Conservation (phyloP, 768 basidiomycete species). For the Clitopilus hobsonii region DNA sequence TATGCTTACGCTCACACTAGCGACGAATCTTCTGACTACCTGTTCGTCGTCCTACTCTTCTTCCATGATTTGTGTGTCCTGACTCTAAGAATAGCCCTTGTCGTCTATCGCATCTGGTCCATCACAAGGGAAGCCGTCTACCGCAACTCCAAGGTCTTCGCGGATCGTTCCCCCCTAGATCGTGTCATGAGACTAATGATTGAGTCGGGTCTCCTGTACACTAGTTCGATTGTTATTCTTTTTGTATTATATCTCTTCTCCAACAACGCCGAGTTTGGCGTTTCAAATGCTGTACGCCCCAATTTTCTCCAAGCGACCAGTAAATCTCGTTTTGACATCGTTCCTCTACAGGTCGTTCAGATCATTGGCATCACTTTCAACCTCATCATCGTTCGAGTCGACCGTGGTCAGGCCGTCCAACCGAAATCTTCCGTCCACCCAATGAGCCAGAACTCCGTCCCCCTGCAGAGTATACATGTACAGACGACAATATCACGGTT, state of each 20-base stretch:
- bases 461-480: constrained; percentile 26
- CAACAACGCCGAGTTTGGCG: constrained; percentile 30
- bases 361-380: constrained; percentile 36
- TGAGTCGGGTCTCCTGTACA: constrained; percentile 36
- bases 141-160: constrained; percentile 10
- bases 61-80: not conserved
- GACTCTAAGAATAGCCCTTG: constrained; percentile 21
- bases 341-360: constrained; percentile 27
- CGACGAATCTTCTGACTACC: constrained; percentile 30
- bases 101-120: constrained; percentile 31
- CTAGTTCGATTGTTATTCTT: constrained; percentile 27
- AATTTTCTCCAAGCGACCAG: not conserved
- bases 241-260: constrained; percentile 29
- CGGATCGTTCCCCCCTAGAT: constrained; percentile 18
- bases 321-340: not conserved
- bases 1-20: constrained; percentile 30
- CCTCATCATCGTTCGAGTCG: constrained; percentile 23
- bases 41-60: constrained; percentile 17
- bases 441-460: not conserved
- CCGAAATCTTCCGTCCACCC: not conserved
- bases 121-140: constrained; percentile 22
- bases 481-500: constrained; percentile 24
- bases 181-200: constrained; percentile 27
- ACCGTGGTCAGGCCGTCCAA: constrained; percentile 17
- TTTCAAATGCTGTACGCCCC: constrained; percentile 31